These are phyloP conservation scores for Candida suzukii DNA, from an alignment of 805 yeast genomes.

Conservation along the genomic window DNA sequence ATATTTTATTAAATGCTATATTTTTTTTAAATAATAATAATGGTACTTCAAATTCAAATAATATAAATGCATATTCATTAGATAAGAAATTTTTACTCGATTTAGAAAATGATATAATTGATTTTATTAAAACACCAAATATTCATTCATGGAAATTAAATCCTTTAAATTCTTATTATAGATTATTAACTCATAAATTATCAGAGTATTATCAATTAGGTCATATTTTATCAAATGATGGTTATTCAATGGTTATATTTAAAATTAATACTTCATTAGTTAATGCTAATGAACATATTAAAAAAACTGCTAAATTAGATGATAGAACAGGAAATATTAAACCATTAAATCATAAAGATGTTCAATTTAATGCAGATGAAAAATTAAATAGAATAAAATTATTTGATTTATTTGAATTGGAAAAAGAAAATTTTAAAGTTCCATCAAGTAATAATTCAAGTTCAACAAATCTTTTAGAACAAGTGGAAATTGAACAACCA, in stretches of 20 bases:
- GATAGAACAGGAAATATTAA: conserved; percentile 22
- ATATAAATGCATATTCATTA: not conserved
- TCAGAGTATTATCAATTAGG: conserved; percentile 61
- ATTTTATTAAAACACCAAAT: conserved; percentile 34
- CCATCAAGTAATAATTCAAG: not conserved
- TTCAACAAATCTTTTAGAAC: conserved; percentile 18
- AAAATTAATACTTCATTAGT: conserved; percentile 29
- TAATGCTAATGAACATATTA: conserved; percentile 27
- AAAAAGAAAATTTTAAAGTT: conserved; percentile 6
- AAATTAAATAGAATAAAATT: conserved; percentile 25
- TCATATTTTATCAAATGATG: conserved; percentile 48
- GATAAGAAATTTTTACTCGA: conserved; percentile 45
- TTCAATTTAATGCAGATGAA: conserved; percentile 24
- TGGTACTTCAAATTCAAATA: not conserved
- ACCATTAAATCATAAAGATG: conserved; percentile 23
- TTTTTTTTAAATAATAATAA: conserved; percentile 16
- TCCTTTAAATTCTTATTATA: conserved; percentile 61
- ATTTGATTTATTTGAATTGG: conserved; percentile 16
- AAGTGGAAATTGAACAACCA: conserved; percentile 1
- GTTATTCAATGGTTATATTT: conserved; percentile 36
- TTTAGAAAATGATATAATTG: conserved; percentile 40
- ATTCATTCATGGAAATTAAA: conserved; percentile 35
- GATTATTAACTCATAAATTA: conserved; percentile 61
- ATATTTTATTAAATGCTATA: conserved; percentile 22
- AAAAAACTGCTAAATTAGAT: conserved; percentile 23